These are phyloP conservation scores for Poteriospumella lacustris DNA, from an alignment of 108 stramenopile species.

Conservation along the genomic window DNA sequence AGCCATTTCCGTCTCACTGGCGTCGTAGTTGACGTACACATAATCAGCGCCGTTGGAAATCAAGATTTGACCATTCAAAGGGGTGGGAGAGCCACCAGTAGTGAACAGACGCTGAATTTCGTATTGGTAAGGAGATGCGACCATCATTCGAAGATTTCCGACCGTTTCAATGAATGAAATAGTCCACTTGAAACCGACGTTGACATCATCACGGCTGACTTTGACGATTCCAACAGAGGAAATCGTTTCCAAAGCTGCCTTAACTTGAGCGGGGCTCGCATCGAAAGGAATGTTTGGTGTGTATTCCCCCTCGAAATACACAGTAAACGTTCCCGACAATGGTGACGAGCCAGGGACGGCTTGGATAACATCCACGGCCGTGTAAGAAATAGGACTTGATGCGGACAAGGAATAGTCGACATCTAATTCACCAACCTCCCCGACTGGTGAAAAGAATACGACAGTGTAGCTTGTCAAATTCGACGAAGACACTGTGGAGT, in stretches of 20 bases:
- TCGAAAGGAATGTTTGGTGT: constrained; percentile 62
- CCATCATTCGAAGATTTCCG: constrained; percentile 62
- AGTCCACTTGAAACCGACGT: constrained; percentile 61
- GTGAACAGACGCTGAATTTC: constrained; percentile 59
- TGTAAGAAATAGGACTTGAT: not conserved
- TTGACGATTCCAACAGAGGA: constrained; percentile 37
- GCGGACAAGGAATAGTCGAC: constrained; percentile 18
- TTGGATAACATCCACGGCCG: constrained; percentile 34
- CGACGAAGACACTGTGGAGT: not conserved
- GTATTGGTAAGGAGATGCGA: constrained; percentile 51
- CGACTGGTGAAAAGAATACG: constrained; percentile 61
- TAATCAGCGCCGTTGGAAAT: constrained; percentile 49
- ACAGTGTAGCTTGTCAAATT: constrained; percentile 40
- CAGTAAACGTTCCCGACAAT: constrained; percentile 61
- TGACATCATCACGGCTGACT: constrained; percentile 41
- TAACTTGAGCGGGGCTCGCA: constrained; percentile 58
- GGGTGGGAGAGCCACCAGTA: constrained; percentile 68
- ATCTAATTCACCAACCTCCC: constrained; percentile 53
- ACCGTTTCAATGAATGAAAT: constrained; percentile 67
- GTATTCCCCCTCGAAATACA: constrained; percentile 59
- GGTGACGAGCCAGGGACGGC: constrained; percentile 56
- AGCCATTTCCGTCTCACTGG: constrained; percentile 56
- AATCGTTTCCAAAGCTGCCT: constrained; percentile 55
- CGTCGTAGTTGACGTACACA: constrained; percentile 54
- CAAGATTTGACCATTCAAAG: constrained; percentile 63